These are phyloP conservation scores for Nicotiana sylvestris DNA, from an alignment of 257 asterid species.

Conservation along the genomic window DNA sequence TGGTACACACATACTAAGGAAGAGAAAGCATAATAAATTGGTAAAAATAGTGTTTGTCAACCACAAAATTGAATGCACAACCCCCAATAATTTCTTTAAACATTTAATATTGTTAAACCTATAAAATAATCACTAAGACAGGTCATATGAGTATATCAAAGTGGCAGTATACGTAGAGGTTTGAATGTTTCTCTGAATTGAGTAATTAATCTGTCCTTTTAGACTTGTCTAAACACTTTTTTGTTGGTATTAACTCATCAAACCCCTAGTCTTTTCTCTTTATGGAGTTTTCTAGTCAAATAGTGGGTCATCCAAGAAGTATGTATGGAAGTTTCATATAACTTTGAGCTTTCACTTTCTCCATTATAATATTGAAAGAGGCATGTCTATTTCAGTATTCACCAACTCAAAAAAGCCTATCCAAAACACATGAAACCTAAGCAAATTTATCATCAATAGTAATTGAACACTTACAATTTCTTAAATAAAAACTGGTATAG, in stretches of 20 bases:
- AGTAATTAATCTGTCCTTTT: conserved; percentile 1
- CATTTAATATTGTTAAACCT: neutral
- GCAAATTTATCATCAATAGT: neutral
- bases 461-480: neutral
- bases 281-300: neutral
- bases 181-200: neutral
- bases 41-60: neutral
- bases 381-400: neutral
- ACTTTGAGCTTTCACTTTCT: neutral
- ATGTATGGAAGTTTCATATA: neutral
- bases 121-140: neutral
- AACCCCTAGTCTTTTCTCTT: neutral
- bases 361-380: neutral
- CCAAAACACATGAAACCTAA: neutral
- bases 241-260: conserved; percentile 4
- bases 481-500: neutral
- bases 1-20: neutral
- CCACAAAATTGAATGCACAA: neutral
- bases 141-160: neutral
- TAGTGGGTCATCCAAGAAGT: neutral
- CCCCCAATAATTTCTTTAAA: neutral
- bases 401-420: neutral
- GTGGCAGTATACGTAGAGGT: neutral
- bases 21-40: neutral
- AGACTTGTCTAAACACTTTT: neutral